Conservation (phyloP, 768 basidiomycete species). For the Lentinula sp. region DNA sequence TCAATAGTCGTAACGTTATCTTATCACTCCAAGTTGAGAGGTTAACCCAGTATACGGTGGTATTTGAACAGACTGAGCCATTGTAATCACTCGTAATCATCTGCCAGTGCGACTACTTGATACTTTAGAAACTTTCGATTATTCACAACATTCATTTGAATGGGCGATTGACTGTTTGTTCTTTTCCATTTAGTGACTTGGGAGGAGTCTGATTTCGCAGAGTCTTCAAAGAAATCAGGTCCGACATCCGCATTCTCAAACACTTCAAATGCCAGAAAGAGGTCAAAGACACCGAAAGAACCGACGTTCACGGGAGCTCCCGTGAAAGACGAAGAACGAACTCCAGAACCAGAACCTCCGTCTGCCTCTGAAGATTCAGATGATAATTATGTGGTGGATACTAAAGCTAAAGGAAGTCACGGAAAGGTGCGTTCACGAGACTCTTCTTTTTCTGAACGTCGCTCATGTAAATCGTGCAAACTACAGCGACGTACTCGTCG, state of each 20-base stretch:
- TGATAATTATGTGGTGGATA: conserved; percentile 4
- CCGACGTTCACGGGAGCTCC: conserved; percentile 14
- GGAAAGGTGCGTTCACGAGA: conserved; percentile 1
- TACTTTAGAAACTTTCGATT: background rate
- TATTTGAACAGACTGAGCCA: background rate
- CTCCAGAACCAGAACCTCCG: conserved; percentile 6
- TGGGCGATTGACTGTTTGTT: conserved; percentile 17
- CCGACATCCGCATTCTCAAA: conserved; percentile 14
- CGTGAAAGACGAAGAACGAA: conserved; percentile 34
- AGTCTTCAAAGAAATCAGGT: conserved; percentile 21
- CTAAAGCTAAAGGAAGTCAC: conserved; percentile 1
- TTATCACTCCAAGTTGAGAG: background rate
- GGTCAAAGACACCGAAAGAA: conserved; percentile 19
- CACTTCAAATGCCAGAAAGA: conserved; percentile 22
- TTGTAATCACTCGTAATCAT: background rate
- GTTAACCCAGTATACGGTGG: background rate
- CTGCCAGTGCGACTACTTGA: background rate
- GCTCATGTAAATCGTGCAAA: background rate
- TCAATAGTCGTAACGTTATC: background rate
- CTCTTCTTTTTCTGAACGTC: background rate
- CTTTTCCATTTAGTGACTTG: conserved; percentile 51
- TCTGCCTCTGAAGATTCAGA: conserved; percentile 7
- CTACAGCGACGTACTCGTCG: conserved; percentile 39
- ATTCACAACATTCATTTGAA: conserved; percentile 12
- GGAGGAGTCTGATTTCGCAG: conserved; percentile 61